Conservation (phyloP, 257 asterid species). For the Scutellaria barbata region DNA sequence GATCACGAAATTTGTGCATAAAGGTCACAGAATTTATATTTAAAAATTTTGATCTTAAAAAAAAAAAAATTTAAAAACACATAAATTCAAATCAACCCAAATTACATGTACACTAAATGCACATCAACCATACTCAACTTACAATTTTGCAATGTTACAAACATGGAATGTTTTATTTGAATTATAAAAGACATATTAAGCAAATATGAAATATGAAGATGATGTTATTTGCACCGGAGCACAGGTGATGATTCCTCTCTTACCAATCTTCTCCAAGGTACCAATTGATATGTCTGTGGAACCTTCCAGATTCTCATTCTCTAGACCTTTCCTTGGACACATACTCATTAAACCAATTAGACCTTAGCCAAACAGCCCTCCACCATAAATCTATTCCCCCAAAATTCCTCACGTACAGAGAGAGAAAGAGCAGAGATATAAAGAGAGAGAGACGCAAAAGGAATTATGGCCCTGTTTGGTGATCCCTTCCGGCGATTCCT, state of each 20-base stretch:
- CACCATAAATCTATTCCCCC: neutral
- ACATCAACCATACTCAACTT: too few species aligned
- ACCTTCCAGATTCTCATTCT: conserved; percentile 48
- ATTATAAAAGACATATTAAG: too few species aligned
- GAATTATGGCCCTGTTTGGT: conserved; percentile 64
- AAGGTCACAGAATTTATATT: too few species aligned
- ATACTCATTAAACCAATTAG: neutral
- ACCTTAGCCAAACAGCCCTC: neutral
- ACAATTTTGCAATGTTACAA: too few species aligned
- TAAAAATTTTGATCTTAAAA: too few species aligned
- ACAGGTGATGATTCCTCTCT: neutral
- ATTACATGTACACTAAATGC: too few species aligned
- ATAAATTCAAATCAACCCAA: too few species aligned
- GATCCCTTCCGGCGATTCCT: conserved; percentile 68
- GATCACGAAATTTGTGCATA: too few species aligned
- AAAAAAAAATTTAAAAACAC: too few species aligned
- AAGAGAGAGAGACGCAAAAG: neutral
- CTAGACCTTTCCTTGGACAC: conserved; percentile 5
- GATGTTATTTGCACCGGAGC: too few species aligned
- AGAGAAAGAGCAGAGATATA: neutral
- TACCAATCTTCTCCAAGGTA: conserved; percentile 46
- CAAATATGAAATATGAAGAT: too few species aligned
- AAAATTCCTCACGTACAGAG: neutral
- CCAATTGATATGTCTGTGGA: conserved; percentile 42
- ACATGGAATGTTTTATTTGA: too few species aligned